These are phyloP conservation scores for Cymbidium sinense DNA, from an alignment of 106 monocot species.

Conservation along the genomic window DNA sequence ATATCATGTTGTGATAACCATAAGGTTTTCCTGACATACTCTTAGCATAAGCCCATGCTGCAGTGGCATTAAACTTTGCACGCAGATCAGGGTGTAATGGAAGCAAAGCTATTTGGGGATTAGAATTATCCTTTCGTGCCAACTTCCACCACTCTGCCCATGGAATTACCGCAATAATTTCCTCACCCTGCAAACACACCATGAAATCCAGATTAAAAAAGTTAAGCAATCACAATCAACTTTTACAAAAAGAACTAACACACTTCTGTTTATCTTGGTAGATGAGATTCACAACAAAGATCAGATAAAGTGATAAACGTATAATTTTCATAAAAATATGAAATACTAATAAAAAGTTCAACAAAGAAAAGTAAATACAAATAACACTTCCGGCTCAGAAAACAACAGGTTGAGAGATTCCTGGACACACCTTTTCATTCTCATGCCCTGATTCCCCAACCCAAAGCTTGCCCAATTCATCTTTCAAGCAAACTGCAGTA, in stretches of 20 bases:
- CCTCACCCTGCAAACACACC: slow-evolving; percentile 62
- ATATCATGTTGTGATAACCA: slow-evolving; percentile 99
- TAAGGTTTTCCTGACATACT: slow-evolving; percentile 90
- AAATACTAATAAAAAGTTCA: not conserved
- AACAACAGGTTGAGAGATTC: not conserved
- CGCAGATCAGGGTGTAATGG: slow-evolving; percentile 80
- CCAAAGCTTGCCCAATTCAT: slow-evolving; percentile 88
- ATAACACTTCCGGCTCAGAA: not conserved
- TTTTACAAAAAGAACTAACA: not conserved
- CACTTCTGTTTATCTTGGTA: not conserved
- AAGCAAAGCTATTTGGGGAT: slow-evolving; percentile 88
- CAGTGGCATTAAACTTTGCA: slow-evolving; percentile 72
- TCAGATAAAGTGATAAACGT: not conserved
- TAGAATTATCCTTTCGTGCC: slow-evolving; percentile 71
- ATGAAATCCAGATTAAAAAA: not conserved
- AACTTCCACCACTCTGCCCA: slow-evolving; percentile 98
- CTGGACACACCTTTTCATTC: slow-evolving; percentile 71
- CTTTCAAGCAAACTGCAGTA: slow-evolving; percentile 93
- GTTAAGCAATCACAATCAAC: not conserved
- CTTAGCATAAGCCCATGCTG: slow-evolving; percentile 88
- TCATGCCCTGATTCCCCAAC: slow-evolving; percentile 97
- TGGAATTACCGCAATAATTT: slow-evolving; percentile 82
- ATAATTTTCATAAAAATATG: not conserved
- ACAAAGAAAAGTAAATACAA: not conserved
- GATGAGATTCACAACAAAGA: not conserved